Base-by-base conservation (phyloP, 2,329 filamentous ascomycete genomes). In the Calonectria pseudoreteaudii region DNA sequence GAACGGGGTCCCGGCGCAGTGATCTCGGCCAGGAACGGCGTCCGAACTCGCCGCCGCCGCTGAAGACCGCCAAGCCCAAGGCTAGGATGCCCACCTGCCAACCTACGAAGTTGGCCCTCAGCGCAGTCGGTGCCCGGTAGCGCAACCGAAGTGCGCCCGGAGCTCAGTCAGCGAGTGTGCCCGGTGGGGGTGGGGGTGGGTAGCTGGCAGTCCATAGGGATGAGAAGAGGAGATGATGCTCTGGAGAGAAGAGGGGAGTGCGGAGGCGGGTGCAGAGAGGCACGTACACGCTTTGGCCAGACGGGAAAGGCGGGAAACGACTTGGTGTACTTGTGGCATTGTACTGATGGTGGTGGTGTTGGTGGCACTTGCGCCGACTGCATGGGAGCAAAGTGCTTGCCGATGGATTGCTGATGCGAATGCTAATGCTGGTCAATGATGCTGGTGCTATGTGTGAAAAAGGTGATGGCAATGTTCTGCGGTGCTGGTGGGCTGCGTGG, bases 141-240 rank as follows among this genome's bases (percentile, higher is more conserved):
- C 68, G 56, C 65, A 68, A 41, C 72, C 72, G 68, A 74, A 60
- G 72, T 68, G 64, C 65, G 36, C 64, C 64, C 53, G 44, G 44
- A 47, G 44, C 20, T 47, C 44, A 47, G 44, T 23, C 44, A 47
- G 44, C 44, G n/a, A 47, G 44, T 7, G 44, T 47, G 44, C 44
- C n/a, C 9, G n/a, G 44, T 23, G 44, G 71, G 66, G 50, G 71
- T 72, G 66, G 71, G 71, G 66, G 49, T 44, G 47, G 66, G 38
- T 47, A 38, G 58, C 30, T n/a, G 13, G 41, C 41, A 53, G 52
- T 41, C n/a, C 23, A 66, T 60, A 50, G 58, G 62, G 50, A 69
- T 62, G 71, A 36, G 47, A 56, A 66, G 49, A 50, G 41, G 66
- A 41, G 60, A 41, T 60, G 60, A 41, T 60, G 71, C 30, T 44